Evolutionary conservation across 352 stramenopile species (phyloP).

Genomic region (Peronosclerospora sorghi): DNA sequence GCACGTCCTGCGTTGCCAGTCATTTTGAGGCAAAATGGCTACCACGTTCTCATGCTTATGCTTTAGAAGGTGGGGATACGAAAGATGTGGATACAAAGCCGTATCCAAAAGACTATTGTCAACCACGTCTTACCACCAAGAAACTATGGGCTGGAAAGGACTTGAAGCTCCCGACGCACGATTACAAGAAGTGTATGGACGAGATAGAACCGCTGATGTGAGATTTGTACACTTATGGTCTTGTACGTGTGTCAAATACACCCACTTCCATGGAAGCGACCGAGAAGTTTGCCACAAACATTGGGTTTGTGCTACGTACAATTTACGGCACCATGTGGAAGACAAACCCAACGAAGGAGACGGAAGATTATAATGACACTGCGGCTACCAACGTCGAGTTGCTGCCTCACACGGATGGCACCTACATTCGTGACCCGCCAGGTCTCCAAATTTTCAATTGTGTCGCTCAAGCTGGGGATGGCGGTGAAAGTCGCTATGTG

Average conservation of each 20-base stretch:
- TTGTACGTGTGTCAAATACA: slow-evolving; percentile 55
- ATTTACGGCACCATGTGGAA: slow-evolving; percentile 88
- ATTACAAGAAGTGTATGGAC: slow-evolving; percentile 29
- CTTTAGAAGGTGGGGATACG: slow-evolving; percentile 17
- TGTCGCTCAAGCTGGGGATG: slow-evolving; percentile 54
- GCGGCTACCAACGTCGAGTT: slow-evolving; percentile 80
- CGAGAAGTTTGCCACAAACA: slow-evolving; percentile 67
- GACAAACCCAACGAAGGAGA: slow-evolving; percentile 58
- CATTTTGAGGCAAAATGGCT: slow-evolving; percentile 65
- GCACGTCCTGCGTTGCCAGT: slow-evolving; percentile 42
- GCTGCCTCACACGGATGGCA: slow-evolving; percentile 80
- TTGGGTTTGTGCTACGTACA: slow-evolving; percentile 76
- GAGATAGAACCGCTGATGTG: slow-evolving; percentile 61
- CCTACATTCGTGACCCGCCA: slow-evolving; percentile 80
- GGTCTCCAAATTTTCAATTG: slow-evolving; percentile 88
- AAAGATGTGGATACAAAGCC: slow-evolving; percentile 7
- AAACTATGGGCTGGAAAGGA: slow-evolving; percentile 38
- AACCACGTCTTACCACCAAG: slow-evolving; percentile 38
- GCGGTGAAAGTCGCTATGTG: slow-evolving; percentile 68
- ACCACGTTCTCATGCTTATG: slow-evolving; percentile 62
- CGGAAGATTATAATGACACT: slow-evolving; percentile 80
- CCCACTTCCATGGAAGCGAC: slow-evolving; percentile 70
- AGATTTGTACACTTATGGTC: slow-evolving; percentile 57
- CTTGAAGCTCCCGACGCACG: slow-evolving; percentile 36
- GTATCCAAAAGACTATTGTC: slow-evolving; percentile 49